Base-by-base conservation (phyloP, 495 filamentous ascomycete species). In the Talaromyces liani region DNA sequence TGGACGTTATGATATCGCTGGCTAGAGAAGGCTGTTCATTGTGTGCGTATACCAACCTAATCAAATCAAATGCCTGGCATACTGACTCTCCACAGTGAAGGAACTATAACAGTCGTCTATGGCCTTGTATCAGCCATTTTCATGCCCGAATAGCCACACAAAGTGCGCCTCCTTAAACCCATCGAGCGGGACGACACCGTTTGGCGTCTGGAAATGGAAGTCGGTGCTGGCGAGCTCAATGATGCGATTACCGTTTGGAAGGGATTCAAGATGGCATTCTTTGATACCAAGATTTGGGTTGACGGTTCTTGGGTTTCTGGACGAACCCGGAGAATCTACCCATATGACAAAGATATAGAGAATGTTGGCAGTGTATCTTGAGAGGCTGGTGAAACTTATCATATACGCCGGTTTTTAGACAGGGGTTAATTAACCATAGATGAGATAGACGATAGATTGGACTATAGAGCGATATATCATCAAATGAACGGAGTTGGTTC, bases 1-100 rank as follows among this genome's bases (percentile, higher is more conserved):
- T 65, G 81, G 82, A 8, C 66, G 63, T 3, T 65, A 72, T 31
- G 85, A 84, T 0, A 70, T 88, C 0, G 68, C 72, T 0, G 87
- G 85, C 0, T 90, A 87, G 87, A 72, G 85, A 18, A 89, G 87
- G 87, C 67, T 89, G 18, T 90, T 89, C 63, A 81, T 89, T 51
- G 70, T 76, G 34, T 12, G 8, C 34, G 9, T 36, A 36, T 3
- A 36, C 34, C 34, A 36, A 36, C 3, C 34, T 36, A 7, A 36
- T 12, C 1, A 10, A 36, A 36, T 14, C n/a, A n/a, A n/a, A 12
- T 36, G 1, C 8, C n/a, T n/a, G 34, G 2, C 8, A 3, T 39
- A 10, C 36, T 16, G 36, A 16, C 36, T 16, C 10, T 39, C 4
- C 12, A 39, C 12, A 39, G 36, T 4, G 36, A 39, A 39, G 36